A percentile compares a stretch with the other conserved stretches of the same genome.
Evolutionary conservation across 1,139 yeast genomes (phyloP).

Genomic region (Pichia sp.): DNA sequence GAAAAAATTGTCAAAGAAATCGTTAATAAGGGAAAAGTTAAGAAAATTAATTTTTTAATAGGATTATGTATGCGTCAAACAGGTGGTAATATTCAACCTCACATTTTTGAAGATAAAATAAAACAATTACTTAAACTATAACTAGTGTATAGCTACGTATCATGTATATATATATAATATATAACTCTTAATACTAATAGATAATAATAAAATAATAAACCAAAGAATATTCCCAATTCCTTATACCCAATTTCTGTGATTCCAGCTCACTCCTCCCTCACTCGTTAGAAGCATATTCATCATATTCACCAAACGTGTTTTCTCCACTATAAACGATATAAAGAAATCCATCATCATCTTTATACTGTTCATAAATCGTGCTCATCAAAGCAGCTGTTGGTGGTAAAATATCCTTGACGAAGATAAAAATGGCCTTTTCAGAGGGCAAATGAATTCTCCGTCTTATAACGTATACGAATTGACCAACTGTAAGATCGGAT

Average conservation of each 20-base stretch:
- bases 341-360: constrained; percentile 94
- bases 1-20: constrained; percentile 54
- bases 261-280: not conserved
- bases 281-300: constrained; percentile 6
- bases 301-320: constrained; percentile 62
- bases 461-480: constrained; percentile 93
- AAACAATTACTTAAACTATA: constrained; percentile 23
- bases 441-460: constrained; percentile 93
- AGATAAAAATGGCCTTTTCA: constrained; percentile 95
- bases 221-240: no score
- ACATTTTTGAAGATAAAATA: constrained; percentile 41
- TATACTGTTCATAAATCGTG: constrained; percentile 89
- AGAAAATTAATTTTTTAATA: constrained; percentile 65
- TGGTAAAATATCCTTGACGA: constrained; percentile 92
- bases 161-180: constrained; percentile 1
- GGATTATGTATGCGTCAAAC: constrained; percentile 82
- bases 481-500: constrained; percentile 93
- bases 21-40: constrained; percentile 49
- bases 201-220: constrained; percentile 5
- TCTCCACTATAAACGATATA: constrained; percentile 89
- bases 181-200: not conserved
- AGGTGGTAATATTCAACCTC: constrained; percentile 59
- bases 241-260: constrained; percentile 1
- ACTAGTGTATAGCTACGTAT: not conserved
- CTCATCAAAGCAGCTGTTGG: constrained; percentile 98